Evolutionary conservation across 78 protist species (phyloP).

Genomic region (Dictyostelium intermedium): DNA sequence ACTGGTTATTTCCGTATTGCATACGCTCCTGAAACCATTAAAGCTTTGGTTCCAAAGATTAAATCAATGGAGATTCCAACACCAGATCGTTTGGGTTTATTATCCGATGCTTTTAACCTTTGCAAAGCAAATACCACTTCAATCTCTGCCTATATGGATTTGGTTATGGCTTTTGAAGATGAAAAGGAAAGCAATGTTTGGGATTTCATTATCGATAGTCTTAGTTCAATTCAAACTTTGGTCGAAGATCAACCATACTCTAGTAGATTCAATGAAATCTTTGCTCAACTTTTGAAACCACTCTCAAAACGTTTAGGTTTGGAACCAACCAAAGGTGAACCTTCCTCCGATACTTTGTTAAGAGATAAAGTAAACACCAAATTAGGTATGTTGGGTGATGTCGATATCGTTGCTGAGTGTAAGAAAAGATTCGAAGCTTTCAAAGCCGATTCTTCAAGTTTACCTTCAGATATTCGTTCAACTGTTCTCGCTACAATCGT

Average conservation of each 20-base stretch:
- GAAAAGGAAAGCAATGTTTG: constrained; percentile 9
- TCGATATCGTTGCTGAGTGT: constrained; percentile 15
- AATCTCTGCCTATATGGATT: constrained; percentile 7
- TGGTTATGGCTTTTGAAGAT: background rate
- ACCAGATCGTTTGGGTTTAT: constrained; percentile 39
- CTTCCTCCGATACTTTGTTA: background rate
- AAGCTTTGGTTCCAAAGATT: constrained; percentile 2
- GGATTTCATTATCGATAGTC: background rate
- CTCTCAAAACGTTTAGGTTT: constrained; percentile 40
- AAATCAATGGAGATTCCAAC: constrained; percentile 16
- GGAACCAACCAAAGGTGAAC: constrained; percentile 42
- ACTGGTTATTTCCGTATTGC: constrained; percentile 85
- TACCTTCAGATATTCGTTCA: constrained; percentile 36
- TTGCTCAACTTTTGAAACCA: constrained; percentile 53
- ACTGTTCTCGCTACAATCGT: constrained; percentile 18
- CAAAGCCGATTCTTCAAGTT: background rate
- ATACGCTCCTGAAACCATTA: constrained; percentile 29
- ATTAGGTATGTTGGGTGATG: constrained; percentile 8
- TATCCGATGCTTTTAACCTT: constrained; percentile 38
- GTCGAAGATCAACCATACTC: constrained; percentile 7
- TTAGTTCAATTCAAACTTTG: background rate
- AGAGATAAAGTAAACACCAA: constrained; percentile 23
- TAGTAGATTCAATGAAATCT: background rate
- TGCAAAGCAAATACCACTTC: constrained; percentile 17
- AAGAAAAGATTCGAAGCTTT: constrained; percentile 35